Evolutionary conservation across 2,329 filamentous ascomycete species (phyloP), one percentile per base, ranked within the genome.

Genomic region (Arthroderma sp.): DNA sequence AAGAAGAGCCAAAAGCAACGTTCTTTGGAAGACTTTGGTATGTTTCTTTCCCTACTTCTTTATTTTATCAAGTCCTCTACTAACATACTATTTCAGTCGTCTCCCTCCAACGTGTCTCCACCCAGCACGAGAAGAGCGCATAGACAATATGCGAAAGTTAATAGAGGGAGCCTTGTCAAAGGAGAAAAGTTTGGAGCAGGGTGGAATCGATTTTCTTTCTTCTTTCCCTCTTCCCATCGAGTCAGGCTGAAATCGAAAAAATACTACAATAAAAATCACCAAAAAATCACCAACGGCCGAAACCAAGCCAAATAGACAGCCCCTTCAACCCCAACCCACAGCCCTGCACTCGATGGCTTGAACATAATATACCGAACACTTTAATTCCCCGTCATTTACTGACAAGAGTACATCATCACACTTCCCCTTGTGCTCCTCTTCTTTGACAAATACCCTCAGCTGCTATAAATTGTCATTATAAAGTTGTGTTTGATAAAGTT

Each of bases 21-120:
- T 56, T 85, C 81, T 38, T 74, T 89, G 51, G 86, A 94, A 72
- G 85, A 94, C 70, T 93, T 94, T 59, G 80, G 82, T 86, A 79
- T 76, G 80, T 74, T 54, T 50, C 48, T 32, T 28, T 46, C 39
- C 5, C n/a, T 15, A 9, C 29, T 22, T 38, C 30, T 42, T 34
- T 33, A 6, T 29, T 43, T 15, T 50, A 5, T 36, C 27, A 36
- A 38, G 38, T 11, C 37, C 43, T 43, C 46, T 28, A 47, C 28
- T 46, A 27, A 32, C 34, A 7, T 43, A 11, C 31, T 29, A 40
- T 61, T 48, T 51, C 57, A 86, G 84, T 91, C 63, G 84, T 93
- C 61, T 87, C 83, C 49, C 75, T 93, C 64, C 85, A 93, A 72
- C 83, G 86, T 67, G 84, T 91, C 54, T 89, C 85, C 45, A 91